These are phyloP conservation scores for Hypoxylon trugodes DNA, from an alignment of 495 filamentous ascomycete genomes.

Conservation along the genomic window DNA sequence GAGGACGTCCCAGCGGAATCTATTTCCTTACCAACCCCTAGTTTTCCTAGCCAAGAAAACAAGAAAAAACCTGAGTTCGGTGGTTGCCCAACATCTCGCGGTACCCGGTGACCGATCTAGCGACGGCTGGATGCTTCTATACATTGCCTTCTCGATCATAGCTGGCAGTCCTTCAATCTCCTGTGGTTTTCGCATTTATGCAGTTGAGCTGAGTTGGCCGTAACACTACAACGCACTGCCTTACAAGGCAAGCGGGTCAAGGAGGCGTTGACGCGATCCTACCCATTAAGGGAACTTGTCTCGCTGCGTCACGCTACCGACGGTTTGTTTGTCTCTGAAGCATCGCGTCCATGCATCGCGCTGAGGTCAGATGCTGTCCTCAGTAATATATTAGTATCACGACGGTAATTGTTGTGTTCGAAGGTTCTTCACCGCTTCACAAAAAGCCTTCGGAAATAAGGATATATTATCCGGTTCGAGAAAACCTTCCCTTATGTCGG, in stretches of 20 bases:
- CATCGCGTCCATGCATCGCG: slow-evolving; percentile 1
- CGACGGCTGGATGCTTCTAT: slow-evolving; percentile 34
- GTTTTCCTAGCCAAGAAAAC: slow-evolving; percentile 15
- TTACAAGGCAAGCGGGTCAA: slow-evolving; percentile 17
- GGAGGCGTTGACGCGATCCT: slow-evolving; percentile 13
- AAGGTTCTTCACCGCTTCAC: slow-evolving; percentile 35
- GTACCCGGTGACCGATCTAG: slow-evolving; percentile 35
- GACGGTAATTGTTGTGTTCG: slow-evolving; percentile 26
- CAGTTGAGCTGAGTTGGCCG: slow-evolving; percentile 15
- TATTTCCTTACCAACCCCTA: not conserved
- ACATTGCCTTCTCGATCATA: slow-evolving; percentile 33
- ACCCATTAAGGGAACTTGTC: slow-evolving; percentile 6
- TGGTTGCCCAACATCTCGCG: slow-evolving; percentile 33
- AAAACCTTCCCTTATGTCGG: not conserved
- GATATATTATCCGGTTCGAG: not conserved
- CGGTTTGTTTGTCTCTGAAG: slow-evolving; percentile 3
- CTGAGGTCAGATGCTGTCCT: slow-evolving; percentile 24
- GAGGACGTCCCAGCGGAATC: slow-evolving; percentile 7
- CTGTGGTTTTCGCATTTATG: slow-evolving; percentile 26
- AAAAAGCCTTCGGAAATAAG: slow-evolving; percentile 3
- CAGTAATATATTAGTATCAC: slow-evolving; percentile 22
- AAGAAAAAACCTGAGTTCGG: slow-evolving; percentile 23
- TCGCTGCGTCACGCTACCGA: not conserved
- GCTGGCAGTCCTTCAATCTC: slow-evolving; percentile 36
- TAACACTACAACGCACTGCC: slow-evolving; percentile 25